Conservation (phyloP, 139 green algal species). For the Coelastrella sp. region DNA sequence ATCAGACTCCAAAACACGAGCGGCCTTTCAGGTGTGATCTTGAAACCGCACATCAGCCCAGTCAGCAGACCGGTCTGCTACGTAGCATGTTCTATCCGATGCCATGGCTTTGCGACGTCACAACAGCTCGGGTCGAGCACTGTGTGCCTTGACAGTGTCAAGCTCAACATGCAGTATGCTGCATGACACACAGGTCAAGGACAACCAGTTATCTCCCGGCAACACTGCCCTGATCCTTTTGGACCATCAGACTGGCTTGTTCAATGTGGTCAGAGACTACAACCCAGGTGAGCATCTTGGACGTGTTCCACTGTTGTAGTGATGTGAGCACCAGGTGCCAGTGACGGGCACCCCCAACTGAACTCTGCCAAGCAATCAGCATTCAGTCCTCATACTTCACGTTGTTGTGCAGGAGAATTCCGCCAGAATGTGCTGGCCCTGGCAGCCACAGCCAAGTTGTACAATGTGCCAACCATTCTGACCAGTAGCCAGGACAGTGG, state of each 20-base stretch:
- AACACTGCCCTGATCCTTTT: constrained; percentile 41
- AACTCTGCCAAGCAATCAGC: not conserved
- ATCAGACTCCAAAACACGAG: no score
- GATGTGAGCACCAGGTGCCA: no score
- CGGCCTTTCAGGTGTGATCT: no score
- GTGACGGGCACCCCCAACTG: not conserved
- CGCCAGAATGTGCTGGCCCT: constrained; percentile 37
- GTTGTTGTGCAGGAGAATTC: not conserved
- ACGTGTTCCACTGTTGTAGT: no score
- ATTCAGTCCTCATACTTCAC: not conserved
- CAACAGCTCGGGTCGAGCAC: no score
- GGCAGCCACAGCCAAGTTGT: constrained; percentile 41
- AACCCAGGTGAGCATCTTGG: not conserved
- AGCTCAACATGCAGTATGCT: no score
- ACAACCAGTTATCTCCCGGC: constrained; percentile 28
- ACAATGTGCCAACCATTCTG: constrained; percentile 22
- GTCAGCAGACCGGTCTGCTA: no score
- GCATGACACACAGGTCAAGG: constrained; percentile 15
- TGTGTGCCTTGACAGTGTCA: no score
- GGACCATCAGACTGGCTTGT: constrained; percentile 48
- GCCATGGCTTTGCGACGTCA: no score
- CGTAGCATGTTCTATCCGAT: no score
- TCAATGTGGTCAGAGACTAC: constrained; percentile 36
- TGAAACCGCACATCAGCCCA: no score
- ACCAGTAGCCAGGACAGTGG: constrained; percentile 35